Conservation (phyloP, 805 yeast genomes). For the Wickerhamiella bombiphila region DNA sequence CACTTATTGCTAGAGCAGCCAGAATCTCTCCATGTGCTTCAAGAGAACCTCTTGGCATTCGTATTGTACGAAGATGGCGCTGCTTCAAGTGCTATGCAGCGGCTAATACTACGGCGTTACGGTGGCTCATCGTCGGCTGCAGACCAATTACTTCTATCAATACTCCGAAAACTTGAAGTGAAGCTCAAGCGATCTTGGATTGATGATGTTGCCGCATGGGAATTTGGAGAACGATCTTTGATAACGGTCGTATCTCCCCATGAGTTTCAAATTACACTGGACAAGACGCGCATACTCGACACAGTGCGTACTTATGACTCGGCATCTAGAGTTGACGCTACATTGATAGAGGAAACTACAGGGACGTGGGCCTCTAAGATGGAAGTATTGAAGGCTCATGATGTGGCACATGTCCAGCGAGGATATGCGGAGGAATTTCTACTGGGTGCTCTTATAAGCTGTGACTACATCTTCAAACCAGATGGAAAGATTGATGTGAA, state of each 20-base stretch:
- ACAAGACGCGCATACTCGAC: constrained; percentile 10
- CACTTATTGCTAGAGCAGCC: too few relatives aligned
- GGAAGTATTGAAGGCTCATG: not conserved
- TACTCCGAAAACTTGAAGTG: constrained; percentile 46
- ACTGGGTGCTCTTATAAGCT: constrained; percentile 30
- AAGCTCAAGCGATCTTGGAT: constrained; percentile 44
- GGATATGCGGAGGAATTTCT: constrained; percentile 57
- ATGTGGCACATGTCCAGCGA: constrained; percentile 4
- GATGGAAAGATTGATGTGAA: constrained; percentile 34
- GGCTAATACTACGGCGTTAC: constrained; percentile 38
- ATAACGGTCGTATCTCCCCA: constrained; percentile 12
- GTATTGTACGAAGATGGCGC: too few relatives aligned
- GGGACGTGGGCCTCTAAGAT: too few relatives aligned
- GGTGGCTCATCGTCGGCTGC: constrained; percentile 46
- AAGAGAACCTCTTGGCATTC: too few relatives aligned
- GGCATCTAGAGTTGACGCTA: constrained; percentile 2
- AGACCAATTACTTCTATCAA: constrained; percentile 46
- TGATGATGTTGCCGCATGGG: constrained; percentile 50
- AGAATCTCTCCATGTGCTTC: too few relatives aligned
- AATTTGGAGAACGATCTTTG: constrained; percentile 32
- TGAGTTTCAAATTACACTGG: constrained; percentile 9
- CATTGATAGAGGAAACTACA: too few relatives aligned
- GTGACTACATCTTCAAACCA: constrained; percentile 15
- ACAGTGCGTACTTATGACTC: constrained; percentile 20
- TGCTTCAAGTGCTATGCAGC: constrained; percentile 35